Percentiles rank a stretch among this genome's conserved stretches.
Conservation (phyloP, 805 yeast species). For the Candida methanosorbosa region DNA sequence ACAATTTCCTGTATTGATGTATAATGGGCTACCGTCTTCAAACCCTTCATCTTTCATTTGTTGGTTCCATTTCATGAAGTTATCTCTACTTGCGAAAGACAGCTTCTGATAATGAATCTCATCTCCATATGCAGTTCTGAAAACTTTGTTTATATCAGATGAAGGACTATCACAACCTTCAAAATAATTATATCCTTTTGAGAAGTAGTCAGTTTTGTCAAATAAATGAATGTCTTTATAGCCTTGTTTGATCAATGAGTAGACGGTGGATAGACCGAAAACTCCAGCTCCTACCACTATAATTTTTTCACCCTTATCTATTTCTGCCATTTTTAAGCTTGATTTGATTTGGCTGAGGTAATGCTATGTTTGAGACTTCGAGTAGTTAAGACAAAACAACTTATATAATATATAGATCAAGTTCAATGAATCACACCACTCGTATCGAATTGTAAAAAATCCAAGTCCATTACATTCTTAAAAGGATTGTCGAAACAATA, state of each 20-base stretch:
- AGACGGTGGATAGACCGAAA: constrained; percentile 43
- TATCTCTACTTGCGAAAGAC: constrained; percentile 18
- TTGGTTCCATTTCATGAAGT: constrained; percentile 18
- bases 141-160: constrained; percentile 30
- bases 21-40: constrained; percentile 17
- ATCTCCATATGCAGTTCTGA: constrained; percentile 30
- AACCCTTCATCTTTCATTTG: constrained; percentile 18
- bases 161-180: constrained; percentile 32
- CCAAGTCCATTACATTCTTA: no score
- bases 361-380: no score
- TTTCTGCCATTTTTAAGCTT: no score
- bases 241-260: constrained; percentile 28
- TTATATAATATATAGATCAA: no score
- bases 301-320: constrained; percentile 17
- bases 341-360: no score
- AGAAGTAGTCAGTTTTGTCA: constrained; percentile 26
- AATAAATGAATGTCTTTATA: constrained; percentile 27
- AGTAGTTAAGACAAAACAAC: no score
- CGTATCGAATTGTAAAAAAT: no score
- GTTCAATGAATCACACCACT: no score
- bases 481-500: no score
- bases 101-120: constrained; percentile 25
- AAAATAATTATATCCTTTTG: constrained; percentile 20
- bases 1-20: no score
- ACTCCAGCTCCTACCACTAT: constrained; percentile 47